Evolutionary conservation across 164 flowering plant genomes (phyloP).

Genomic region (Vitis rupestris): DNA sequence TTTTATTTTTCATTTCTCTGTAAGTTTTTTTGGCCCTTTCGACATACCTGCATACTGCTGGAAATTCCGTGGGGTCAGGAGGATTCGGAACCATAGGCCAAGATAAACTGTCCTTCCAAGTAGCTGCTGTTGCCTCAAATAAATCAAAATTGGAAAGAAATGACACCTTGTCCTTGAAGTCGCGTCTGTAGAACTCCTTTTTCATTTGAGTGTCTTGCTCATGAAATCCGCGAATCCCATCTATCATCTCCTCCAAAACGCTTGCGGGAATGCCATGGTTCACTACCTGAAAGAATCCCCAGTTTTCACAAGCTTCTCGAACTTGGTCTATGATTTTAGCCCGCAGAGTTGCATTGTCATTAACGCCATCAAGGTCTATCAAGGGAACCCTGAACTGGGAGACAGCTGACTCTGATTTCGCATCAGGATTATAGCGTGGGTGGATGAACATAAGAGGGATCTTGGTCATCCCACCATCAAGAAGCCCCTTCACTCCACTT

Average conservation of each 20-base stretch:
- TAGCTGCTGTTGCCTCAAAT: slow-evolving; percentile 13
- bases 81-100: slow-evolving; percentile 22
- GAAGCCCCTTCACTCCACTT: slow-evolving; percentile 48
- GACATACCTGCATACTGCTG: slow-evolving; percentile 23
- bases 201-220: slow-evolving; percentile 36
- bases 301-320: slow-evolving; percentile 24
- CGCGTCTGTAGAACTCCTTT: slow-evolving; percentile 30
- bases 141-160: slow-evolving; percentile 31
- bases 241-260: slow-evolving; percentile 30
- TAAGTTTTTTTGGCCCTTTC: too few relatives aligned
- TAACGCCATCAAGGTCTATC: slow-evolving; percentile 26
- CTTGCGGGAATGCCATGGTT: slow-evolving; percentile 36
- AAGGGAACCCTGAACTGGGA: slow-evolving; percentile 21
- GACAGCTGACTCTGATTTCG: too few relatives aligned
- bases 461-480: slow-evolving; percentile 29
- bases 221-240: slow-evolving; percentile 24
- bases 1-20: too few relatives aligned
- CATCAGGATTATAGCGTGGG: neutral
- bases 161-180: slow-evolving; percentile 5
- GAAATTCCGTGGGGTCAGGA: slow-evolving; percentile 23
- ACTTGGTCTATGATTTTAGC: slow-evolving; percentile 23
- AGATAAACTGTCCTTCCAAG: slow-evolving; percentile 42
- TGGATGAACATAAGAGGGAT: too few relatives aligned
- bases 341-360: slow-evolving; percentile 6
- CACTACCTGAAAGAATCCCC: slow-evolving; percentile 50